These are phyloP conservation scores for Aspergillus sp. DNA, from an alignment of 2,329 filamentous ascomycete genomes.

Conservation along the genomic window DNA sequence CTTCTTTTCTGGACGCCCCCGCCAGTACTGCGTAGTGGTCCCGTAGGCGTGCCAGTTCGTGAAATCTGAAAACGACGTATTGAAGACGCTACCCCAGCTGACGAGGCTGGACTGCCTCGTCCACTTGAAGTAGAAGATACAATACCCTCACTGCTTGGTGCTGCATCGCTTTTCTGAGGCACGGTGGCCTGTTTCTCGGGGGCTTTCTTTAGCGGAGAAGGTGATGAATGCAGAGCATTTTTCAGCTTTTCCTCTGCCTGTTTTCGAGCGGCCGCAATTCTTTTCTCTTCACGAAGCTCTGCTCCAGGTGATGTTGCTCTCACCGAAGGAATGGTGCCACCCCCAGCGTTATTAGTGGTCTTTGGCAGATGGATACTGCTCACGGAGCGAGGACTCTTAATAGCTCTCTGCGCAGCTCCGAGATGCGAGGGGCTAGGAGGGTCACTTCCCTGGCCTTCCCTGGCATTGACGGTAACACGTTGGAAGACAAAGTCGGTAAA, in stretches of 20 bases:
- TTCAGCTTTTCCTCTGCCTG: constrained; percentile 31
- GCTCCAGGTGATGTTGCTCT: constrained; percentile 44
- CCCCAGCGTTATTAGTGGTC: constrained; percentile 11
- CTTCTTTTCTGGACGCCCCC: constrained; percentile 39
- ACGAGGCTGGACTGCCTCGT: constrained; percentile 18
- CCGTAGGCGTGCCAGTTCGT: constrained; percentile 27
- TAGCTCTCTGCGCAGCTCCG: constrained; percentile 23
- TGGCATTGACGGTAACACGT: constrained; percentile 33
- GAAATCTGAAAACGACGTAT: constrained; percentile 44
- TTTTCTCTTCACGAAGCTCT: constrained; percentile 38
- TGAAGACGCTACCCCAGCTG: constrained; percentile 16
- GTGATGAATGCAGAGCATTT: constrained; percentile 25
- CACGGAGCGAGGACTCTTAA: constrained; percentile 36
- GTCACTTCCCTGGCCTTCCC: constrained; percentile 14
- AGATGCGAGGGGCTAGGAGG: constrained; percentile 17
- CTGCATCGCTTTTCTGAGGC: not conserved
- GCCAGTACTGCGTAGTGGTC: constrained; percentile 26
- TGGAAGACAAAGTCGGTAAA: constrained; percentile 51
- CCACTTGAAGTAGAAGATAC: constrained; percentile 15
- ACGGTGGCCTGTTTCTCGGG: not conserved
- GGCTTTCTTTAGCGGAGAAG: constrained; percentile 8
- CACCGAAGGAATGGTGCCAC: constrained; percentile 36
- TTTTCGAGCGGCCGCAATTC: constrained; percentile 26
- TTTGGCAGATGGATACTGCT: constrained; percentile 29
- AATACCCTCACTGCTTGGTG: not conserved